Conservation (phyloP, 768 basidiomycete species). For the Mycena epipterygia region DNA sequence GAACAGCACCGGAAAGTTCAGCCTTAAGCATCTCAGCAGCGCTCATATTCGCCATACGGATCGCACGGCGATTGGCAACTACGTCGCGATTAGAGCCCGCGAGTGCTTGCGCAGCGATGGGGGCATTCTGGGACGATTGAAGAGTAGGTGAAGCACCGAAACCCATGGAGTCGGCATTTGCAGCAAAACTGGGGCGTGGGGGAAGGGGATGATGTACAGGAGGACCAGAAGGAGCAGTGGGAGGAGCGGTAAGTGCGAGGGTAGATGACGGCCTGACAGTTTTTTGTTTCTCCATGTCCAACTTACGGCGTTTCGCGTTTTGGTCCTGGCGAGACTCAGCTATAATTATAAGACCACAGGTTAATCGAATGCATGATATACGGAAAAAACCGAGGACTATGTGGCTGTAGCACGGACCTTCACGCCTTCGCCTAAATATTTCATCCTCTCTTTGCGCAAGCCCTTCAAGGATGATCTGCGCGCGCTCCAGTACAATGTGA, state of each 20-base stretch:
- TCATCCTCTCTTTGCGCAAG: constrained; percentile 95
- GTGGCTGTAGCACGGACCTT: constrained; percentile 72
- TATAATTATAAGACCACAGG: constrained; percentile 55
- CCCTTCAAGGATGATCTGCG: constrained; percentile 95
- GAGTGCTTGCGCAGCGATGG: constrained; percentile 78
- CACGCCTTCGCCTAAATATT: constrained; percentile 92
- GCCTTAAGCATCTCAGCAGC: constrained; percentile 96
- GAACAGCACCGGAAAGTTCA: constrained; percentile 76
- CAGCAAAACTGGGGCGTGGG: constrained; percentile 78
- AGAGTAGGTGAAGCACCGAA: constrained; percentile 73
- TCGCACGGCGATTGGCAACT: constrained; percentile 89
- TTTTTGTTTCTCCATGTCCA: constrained; percentile 59
- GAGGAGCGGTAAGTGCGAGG: constrained; percentile 61
- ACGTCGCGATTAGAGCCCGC: constrained; percentile 92
- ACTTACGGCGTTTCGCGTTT: constrained; percentile 89
- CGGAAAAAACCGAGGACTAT: constrained; percentile 29
- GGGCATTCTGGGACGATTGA: constrained; percentile 68
- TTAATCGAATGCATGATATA: constrained; percentile 26
- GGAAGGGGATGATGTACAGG: constrained; percentile 61
- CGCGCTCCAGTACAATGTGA: constrained; percentile 84
- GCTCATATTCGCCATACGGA: constrained; percentile 96
- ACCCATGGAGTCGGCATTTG: constrained; percentile 83
- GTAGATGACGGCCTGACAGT: constrained; percentile 61
- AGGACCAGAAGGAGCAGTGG: constrained; percentile 52
- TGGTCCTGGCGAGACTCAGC: constrained; percentile 96